Evolutionary conservation across 208 protist species (phyloP), one percentile per base, ranked within the genome.

Genomic region (Wallacemonas sp.): DNA sequence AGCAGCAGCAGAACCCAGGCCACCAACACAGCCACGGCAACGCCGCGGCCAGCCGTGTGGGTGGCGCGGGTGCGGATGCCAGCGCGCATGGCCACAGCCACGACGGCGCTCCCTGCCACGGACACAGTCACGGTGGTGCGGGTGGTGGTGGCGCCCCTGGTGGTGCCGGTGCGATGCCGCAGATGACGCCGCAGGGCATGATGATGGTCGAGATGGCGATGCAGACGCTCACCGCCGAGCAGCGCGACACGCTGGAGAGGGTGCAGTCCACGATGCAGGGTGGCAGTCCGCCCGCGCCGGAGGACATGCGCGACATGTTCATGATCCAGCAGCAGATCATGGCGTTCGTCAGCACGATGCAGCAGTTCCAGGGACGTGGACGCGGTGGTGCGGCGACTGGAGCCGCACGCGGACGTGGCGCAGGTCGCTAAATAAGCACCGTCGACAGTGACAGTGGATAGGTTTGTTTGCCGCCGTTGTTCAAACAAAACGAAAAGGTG

Each of bases 281-380:
- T 3, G 87, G 87, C 14, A 64, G 72, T 11, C 74, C 61, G 9
- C 85, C 81, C 29, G 52, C 74, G 2, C 52, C 75, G 21, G 81
- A 96, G 29, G 87, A 96, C 27, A 85, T 78, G 70, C 39, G 36
- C 2, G 79, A 82, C 6, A 88, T 94, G 85, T 72, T 80, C n/a
- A 44, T 83, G 11, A 90, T 96, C 49, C 87, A 92, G 65, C 78
- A 73, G 30, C 87, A 93, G 43, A 70, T 94, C n/a, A 78, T 69
- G 17, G 79, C 90, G 1, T 92, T 90, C 60, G 87, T 93, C 65
- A 46, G 64, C 12, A 94, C 90, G 6, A 81, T 96, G 81, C 58
- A 85, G 47, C 75, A 79, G 44, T 95, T 95, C 47, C 55, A 57
- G 57, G 61, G 52, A n/a, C 34, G 54, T 26, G 27, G 39, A 3